Evolutionary conservation across 306 rosid genomes (phyloP).

Genomic region (Echinosophora koreensis): DNA sequence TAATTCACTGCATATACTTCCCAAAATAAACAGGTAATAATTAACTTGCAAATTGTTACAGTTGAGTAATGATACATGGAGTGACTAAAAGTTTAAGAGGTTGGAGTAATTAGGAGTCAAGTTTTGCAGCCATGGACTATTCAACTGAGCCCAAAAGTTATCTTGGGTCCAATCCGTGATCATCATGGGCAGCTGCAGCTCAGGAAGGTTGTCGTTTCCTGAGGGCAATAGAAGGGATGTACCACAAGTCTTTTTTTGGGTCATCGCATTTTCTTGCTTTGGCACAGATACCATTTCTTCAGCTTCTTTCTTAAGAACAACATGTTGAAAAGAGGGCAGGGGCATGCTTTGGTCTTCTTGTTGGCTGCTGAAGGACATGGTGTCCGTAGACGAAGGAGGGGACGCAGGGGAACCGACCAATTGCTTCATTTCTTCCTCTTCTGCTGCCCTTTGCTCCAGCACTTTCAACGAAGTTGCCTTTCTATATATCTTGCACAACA

Average conservation of each 20-base stretch:
- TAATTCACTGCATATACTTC: slow-evolving; percentile 38
- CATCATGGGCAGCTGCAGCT: slow-evolving; percentile 67
- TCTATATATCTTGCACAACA: slow-evolving; percentile 87
- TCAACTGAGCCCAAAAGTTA: slow-evolving; percentile 70
- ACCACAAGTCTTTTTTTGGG: slow-evolving; percentile 39
- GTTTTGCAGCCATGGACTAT: slow-evolving; percentile 85
- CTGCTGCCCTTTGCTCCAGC: slow-evolving; percentile 85
- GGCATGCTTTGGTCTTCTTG: slow-evolving; percentile 47
- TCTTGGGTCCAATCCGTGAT: slow-evolving; percentile 83
- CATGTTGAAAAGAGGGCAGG: slow-evolving; percentile 35
- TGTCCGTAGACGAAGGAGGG: slow-evolving; percentile 69
- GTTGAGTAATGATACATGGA: not conserved
- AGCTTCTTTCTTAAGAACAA: slow-evolving; percentile 55
- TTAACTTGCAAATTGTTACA: slow-evolving; percentile 6
- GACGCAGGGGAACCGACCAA: slow-evolving; percentile 58
- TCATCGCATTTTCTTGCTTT: slow-evolving; percentile 30
- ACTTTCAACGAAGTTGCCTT: slow-evolving; percentile 98
- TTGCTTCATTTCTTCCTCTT: slow-evolving; percentile 73
- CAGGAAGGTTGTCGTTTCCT: slow-evolving; percentile 60
- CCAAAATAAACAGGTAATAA: slow-evolving; percentile 35
- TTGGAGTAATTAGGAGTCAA: slow-evolving; percentile 64
- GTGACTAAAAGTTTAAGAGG: slow-evolving; percentile 62
- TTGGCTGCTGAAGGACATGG: slow-evolving; percentile 55
- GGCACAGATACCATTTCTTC: slow-evolving; percentile 38
- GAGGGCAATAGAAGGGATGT: slow-evolving; percentile 55